Conservation (phyloP, 2,329 filamentous ascomycete species). For the Sporothrix dimorphospora region DNA sequence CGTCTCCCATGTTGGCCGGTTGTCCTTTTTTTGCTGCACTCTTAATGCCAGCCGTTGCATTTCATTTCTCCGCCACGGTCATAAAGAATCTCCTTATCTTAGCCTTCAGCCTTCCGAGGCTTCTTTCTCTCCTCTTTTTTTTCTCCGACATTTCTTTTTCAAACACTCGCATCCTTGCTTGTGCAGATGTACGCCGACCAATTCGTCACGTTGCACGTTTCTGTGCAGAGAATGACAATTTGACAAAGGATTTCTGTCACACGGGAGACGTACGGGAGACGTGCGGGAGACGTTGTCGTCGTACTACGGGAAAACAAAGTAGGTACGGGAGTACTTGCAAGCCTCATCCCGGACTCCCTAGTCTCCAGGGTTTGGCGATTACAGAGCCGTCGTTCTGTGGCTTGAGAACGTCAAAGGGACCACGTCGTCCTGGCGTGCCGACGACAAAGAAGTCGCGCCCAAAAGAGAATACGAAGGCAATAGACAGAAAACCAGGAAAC, state of each 20-base stretch:
- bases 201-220: neutral
- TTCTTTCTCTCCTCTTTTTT: no score
- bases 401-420: neutral
- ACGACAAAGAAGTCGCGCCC: neutral
- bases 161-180: no score
- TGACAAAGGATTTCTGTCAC: neutral
- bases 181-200: neutral
- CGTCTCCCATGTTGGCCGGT: neutral
- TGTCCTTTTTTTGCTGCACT: neutral
- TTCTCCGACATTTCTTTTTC: neutral
- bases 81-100: no score
- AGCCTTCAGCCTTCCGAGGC: no score
- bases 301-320: neutral
- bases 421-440: no score
- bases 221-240: neutral
- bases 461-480: neutral
- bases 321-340: no score
- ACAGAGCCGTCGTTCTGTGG: constrained; percentile 3
- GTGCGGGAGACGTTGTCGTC: neutral
- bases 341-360: neutral
- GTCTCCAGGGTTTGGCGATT: neutral
- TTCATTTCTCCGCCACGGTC: constrained; percentile 1
- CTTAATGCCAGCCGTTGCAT: neutral
- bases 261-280: neutral
- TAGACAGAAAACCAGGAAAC: neutral